phyloP scores from a whole-genome alignment of 495 filamentous ascomycete species.

The Xylaria venustula region DNA sequence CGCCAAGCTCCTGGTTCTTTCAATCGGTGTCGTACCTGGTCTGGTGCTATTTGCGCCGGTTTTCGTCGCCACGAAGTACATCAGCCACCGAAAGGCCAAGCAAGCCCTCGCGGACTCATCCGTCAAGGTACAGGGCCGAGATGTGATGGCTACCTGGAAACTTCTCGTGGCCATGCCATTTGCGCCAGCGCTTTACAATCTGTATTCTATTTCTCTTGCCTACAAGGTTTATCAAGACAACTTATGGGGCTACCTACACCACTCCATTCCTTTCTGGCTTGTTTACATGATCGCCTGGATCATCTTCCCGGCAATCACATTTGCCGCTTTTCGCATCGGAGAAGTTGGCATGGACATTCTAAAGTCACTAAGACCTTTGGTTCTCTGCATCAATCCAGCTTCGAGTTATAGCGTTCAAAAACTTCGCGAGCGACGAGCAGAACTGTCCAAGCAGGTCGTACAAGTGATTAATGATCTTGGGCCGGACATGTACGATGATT shows the following conservation, averaged over 20 bases:
- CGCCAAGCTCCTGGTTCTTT: constrained; percentile 69
- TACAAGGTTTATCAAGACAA: constrained; percentile 79
- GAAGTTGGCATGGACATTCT: constrained; percentile 97
- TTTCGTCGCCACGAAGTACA: constrained; percentile 83
- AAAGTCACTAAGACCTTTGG: constrained; percentile 87
- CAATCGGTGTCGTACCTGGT: constrained; percentile 82
- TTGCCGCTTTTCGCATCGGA: constrained; percentile 90
- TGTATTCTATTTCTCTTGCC: constrained; percentile 72
- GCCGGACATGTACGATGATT: constrained; percentile 96
- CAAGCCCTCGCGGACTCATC: constrained; percentile 88
- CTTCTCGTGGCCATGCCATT: constrained; percentile 87
- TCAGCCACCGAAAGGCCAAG: constrained; percentile 86
- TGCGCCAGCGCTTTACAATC: constrained; percentile 79
- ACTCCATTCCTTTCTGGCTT: constrained; percentile 77
- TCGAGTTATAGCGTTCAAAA: constrained; percentile 80
- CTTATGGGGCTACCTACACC: constrained; percentile 73
- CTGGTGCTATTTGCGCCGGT: constrained; percentile 85
- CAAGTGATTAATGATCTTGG: constrained; percentile 92
- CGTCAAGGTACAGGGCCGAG: constrained; percentile 89
- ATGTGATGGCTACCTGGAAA: constrained; percentile 99
- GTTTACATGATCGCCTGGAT: constrained; percentile 69
- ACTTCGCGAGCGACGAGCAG: constrained; percentile 68
- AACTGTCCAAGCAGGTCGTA: constrained; percentile 79
- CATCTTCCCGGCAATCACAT: constrained; percentile 85
- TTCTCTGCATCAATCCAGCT: constrained; percentile 83